A percentile compares a stretch with the other conserved stretches of the same genome.
phyloP scores from a whole-genome alignment of 306 rosid species.

The Alnus glutinosa region DNA sequence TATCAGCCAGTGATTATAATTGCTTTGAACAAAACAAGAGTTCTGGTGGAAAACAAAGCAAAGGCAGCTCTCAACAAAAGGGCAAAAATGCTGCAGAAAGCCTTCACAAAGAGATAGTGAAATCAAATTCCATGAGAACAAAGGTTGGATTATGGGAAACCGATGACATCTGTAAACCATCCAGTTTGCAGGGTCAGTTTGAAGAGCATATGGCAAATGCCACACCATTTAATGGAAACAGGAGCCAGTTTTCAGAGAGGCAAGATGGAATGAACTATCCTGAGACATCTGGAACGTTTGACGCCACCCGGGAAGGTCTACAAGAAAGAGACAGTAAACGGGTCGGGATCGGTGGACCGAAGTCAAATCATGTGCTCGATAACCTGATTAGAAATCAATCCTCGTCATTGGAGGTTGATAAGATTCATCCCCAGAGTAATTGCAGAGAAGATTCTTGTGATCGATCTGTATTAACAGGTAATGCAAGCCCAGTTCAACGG shows the following conservation, averaged over 20 bases:
- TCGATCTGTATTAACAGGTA: slow-evolving; percentile 35
- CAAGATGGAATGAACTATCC: slow-evolving; percentile 24
- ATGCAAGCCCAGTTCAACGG: slow-evolving; percentile 44
- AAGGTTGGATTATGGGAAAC: slow-evolving; percentile 28
- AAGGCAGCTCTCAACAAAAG: slow-evolving; percentile 25
- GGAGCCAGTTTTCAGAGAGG: slow-evolving; percentile 29
- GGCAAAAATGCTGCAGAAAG: slow-evolving; percentile 12
- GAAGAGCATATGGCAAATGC: slow-evolving; percentile 30
- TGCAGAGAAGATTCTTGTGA: slow-evolving; percentile 41
- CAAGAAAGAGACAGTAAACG: slow-evolving; percentile 30
- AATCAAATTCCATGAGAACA: slow-evolving; percentile 26
- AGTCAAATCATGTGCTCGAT: slow-evolving; percentile 21
- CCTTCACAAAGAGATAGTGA: slow-evolving; percentile 28
- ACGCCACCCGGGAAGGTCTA: slow-evolving; percentile 26
- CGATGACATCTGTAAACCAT: slow-evolving; percentile 5
- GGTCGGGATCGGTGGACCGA: slow-evolving; percentile 22
- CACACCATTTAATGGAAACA: slow-evolving; percentile 36
- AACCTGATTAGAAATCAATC: slow-evolving; percentile 38
- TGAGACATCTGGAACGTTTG: slow-evolving; percentile 19
- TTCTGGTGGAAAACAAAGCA: slow-evolving; percentile 25
- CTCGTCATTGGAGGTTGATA: slow-evolving; percentile 40
- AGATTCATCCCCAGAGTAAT: slow-evolving; percentile 38
- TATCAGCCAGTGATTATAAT: slow-evolving; percentile 31
- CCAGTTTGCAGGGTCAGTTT: slow-evolving; percentile 23
- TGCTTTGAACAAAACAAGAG: slow-evolving; percentile 29